A percentile compares a stretch with the other conserved stretches of the same genome.
phyloP scores from a whole-genome alignment of 805 yeast genomes.

The Metschnikowia similis region DNA sequence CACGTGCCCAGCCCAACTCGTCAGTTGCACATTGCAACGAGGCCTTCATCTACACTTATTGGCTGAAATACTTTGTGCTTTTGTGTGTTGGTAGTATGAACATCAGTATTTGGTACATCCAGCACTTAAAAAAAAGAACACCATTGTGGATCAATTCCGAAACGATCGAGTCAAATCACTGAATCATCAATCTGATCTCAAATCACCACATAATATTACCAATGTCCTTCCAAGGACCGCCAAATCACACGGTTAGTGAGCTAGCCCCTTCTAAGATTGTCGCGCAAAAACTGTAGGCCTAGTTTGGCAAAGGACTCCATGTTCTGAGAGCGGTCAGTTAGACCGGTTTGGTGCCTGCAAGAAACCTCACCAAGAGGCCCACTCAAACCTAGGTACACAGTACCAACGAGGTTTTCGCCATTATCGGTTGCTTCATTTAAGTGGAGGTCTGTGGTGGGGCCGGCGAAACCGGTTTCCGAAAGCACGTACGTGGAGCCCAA shows the following conservation, averaged over 20 bases:
- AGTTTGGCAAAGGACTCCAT: conserved; percentile 71
- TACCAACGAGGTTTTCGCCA: conserved; percentile 47
- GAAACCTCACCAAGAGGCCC: conserved; percentile 60
- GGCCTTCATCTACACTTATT: no score
- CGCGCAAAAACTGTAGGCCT: conserved; percentile 59
- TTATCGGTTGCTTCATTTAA: conserved; percentile 22
- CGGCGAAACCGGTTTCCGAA: conserved; percentile 87
- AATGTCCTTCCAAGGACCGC: no score
- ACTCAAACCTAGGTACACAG: conserved; percentile 65
- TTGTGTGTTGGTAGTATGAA: no score
- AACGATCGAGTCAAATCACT: no score
- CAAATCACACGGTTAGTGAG: no score
- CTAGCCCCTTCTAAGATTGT: conserved; percentile 20
- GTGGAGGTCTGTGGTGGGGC: conserved; percentile 53
- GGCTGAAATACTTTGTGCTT: no score
- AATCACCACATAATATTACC: no score
- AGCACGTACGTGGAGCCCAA: conserved; percentile 78
- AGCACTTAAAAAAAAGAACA: no score
- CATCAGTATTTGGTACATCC: no score
- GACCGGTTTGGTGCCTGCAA: conserved; percentile 41
- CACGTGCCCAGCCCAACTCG: conserved; percentile 1
- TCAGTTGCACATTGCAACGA: not conserved
- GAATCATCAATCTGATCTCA: no score
- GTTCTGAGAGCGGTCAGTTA: conserved; percentile 53
- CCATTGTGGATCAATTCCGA: no score